Conservation (phyloP, 768 basidiomycete species). For the Amanita inopinata region DNA sequence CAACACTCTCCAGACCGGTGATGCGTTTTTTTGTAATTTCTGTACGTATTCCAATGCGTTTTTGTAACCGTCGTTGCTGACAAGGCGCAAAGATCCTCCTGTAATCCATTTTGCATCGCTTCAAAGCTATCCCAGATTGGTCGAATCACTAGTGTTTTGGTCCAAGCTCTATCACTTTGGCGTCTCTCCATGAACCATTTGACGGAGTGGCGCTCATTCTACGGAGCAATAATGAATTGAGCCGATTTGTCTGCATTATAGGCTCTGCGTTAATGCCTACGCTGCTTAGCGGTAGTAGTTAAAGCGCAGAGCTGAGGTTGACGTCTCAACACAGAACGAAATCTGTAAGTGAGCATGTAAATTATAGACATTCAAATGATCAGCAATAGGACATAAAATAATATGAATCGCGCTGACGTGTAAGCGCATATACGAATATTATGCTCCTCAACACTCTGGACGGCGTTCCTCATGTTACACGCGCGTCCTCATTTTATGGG, state of each 20-base stretch:
- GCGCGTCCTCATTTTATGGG: constrained; percentile 93
- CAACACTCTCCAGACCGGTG: constrained; percentile 5
- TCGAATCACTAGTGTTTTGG: neutral
- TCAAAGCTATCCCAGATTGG: neutral
- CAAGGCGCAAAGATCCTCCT: neutral
- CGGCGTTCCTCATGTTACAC: constrained; percentile 59
- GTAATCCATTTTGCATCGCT: neutral
- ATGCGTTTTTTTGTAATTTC: constrained; percentile 13
- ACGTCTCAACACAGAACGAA: neutral
- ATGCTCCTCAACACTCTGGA: constrained; percentile 97
- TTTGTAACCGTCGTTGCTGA: neutral
- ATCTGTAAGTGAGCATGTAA: neutral
- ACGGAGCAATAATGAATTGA: constrained; percentile 55
- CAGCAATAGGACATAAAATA: too few species aligned
- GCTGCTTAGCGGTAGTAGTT: too few species aligned
- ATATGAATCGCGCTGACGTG: too few species aligned
- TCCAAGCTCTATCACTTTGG: constrained; percentile 61
- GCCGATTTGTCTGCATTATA: constrained; percentile 20
- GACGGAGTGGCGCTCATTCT: constrained; percentile 79
- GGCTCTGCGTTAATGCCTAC: constrained; percentile 32
- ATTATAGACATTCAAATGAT: too few species aligned
- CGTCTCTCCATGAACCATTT: constrained; percentile 45
- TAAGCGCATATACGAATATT: neutral
- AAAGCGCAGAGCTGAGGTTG: too few species aligned
- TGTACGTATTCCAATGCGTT: constrained; percentile 12